Evolutionary conservation across 805 yeast genomes (phyloP).

Genomic region (Candida nonsorbophila): DNA sequence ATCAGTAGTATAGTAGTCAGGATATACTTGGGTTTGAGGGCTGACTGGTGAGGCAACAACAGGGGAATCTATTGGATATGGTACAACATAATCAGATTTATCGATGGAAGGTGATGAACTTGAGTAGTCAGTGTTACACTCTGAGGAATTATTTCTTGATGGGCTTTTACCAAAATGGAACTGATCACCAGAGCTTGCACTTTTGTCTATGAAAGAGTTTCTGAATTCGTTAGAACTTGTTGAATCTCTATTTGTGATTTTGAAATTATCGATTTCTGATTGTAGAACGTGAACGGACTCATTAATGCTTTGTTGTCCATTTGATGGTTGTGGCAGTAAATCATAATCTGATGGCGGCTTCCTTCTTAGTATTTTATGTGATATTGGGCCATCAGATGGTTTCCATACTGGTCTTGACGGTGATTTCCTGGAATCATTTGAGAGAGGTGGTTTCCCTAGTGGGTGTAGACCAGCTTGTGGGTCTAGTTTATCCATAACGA

Average conservation of each 20-base stretch:
- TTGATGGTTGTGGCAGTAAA: slow-evolving; percentile 1
- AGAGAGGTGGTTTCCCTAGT: neutral
- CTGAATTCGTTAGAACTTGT: too few species aligned
- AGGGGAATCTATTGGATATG: slow-evolving; percentile 15
- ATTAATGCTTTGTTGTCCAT: slow-evolving; percentile 2
- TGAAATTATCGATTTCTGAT: slow-evolving; percentile 1
- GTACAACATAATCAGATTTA: slow-evolving; percentile 1
- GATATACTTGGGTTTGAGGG: slow-evolving; percentile 2
- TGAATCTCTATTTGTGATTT: too few species aligned
- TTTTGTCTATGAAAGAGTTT: neutral
- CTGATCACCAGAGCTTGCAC: slow-evolving; percentile 1
- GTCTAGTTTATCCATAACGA: neutral
- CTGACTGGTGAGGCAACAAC: slow-evolving; percentile 9
- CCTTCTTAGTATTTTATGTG: too few species aligned
- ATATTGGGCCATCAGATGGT: neutral
- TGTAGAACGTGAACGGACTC: neutral
- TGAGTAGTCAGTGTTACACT: slow-evolving; percentile 1
- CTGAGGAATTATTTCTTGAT: slow-evolving; percentile 1
- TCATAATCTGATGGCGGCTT: slow-evolving; percentile 7
- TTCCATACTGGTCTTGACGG: neutral
- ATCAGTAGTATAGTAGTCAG: slow-evolving; percentile 4
- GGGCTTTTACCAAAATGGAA: slow-evolving; percentile 1
- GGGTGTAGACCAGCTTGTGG: neutral
- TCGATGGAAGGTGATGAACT: slow-evolving; percentile 1
- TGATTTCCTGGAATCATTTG: slow-evolving; percentile 1